A percentile compares a stretch with the other conserved stretches of the same genome.
These are phyloP conservation scores for Fraxinus xanthoxyloides DNA, from an alignment of 305 asterid genomes.

Conservation along the genomic window DNA sequence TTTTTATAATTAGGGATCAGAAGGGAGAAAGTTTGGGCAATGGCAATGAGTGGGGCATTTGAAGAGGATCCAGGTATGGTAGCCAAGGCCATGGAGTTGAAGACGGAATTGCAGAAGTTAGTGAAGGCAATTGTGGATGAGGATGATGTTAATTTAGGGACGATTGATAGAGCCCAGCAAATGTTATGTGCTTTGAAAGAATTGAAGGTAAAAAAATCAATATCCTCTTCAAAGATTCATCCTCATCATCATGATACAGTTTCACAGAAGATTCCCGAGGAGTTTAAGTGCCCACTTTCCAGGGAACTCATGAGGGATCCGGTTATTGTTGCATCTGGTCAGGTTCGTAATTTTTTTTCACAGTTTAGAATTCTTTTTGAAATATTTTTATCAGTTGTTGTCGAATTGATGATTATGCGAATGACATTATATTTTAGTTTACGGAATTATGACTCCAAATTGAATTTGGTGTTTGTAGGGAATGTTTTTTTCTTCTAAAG, in stretches of 20 bases:
- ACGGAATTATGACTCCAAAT: background rate
- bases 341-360: slow-evolving; percentile 26
- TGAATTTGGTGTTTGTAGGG: background rate
- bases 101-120: slow-evolving; percentile 16
- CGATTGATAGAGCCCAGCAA: background rate
- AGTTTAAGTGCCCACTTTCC: slow-evolving; percentile 48
- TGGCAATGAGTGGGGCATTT: background rate
- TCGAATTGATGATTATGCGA: background rate
- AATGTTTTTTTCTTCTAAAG: background rate
- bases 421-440: background rate
- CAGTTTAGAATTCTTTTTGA: background rate
- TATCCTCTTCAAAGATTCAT: background rate
- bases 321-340: slow-evolving; percentile 46
- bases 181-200: background rate
- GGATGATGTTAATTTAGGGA: background rate
- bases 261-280: slow-evolving; percentile 31
- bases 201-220: background rate
- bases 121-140: slow-evolving; percentile 9
- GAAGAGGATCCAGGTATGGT: background rate
- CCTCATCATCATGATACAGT: slow-evolving; percentile 1
- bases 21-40: background rate
- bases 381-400: background rate
- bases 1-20: background rate
- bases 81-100: slow-evolving; percentile 14
- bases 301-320: slow-evolving; percentile 47